These are phyloP conservation scores for Priceomyces carsonii DNA, from an alignment of 805 yeast species.

Conservation along the genomic window DNA sequence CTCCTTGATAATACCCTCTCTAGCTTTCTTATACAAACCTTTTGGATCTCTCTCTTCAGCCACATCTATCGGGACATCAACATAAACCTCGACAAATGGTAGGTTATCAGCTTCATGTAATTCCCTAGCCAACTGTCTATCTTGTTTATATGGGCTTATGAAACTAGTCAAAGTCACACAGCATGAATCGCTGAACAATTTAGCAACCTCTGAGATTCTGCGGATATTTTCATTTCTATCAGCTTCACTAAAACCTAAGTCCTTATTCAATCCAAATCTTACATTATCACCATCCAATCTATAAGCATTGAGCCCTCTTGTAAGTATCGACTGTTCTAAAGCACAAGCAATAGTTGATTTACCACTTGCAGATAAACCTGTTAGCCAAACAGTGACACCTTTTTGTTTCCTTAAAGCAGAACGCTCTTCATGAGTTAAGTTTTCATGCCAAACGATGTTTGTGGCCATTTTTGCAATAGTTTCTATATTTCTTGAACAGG, in stretches of 20 bases:
- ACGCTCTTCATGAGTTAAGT: constrained; percentile 83
- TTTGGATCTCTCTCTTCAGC: constrained; percentile 98
- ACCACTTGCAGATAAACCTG: constrained; percentile 94
- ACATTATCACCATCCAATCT: constrained; percentile 94
- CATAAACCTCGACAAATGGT: constrained; percentile 87
- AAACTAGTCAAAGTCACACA: constrained; percentile 85
- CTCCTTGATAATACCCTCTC: constrained; percentile 91
- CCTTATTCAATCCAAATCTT: constrained; percentile 93
- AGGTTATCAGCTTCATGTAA: constrained; percentile 73
- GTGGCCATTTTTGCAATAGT: constrained; percentile 66
- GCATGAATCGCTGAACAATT: constrained; percentile 92
- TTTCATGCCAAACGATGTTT: constrained; percentile 95
- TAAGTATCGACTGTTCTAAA: constrained; percentile 76
- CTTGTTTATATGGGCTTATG: constrained; percentile 86
- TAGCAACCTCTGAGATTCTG: constrained; percentile 92
- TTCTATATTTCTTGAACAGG: not conserved
- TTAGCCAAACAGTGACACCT: constrained; percentile 93
- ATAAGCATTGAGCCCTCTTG: constrained; percentile 71
- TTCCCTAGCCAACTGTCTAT: constrained; percentile 83
- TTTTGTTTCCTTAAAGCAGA: constrained; percentile 67
- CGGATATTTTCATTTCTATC: constrained; percentile 95
- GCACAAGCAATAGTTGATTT: constrained; percentile 95
- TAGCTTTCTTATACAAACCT: constrained; percentile 94
- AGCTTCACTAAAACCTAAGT: constrained; percentile 86
- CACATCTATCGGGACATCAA: constrained; percentile 90